A percentile compares a stretch with the other conserved stretches of the same genome.
These are phyloP conservation scores for Raddia distichophylla DNA, from an alignment of 176 grass and related monocot genomes.

Conservation along the genomic window DNA sequence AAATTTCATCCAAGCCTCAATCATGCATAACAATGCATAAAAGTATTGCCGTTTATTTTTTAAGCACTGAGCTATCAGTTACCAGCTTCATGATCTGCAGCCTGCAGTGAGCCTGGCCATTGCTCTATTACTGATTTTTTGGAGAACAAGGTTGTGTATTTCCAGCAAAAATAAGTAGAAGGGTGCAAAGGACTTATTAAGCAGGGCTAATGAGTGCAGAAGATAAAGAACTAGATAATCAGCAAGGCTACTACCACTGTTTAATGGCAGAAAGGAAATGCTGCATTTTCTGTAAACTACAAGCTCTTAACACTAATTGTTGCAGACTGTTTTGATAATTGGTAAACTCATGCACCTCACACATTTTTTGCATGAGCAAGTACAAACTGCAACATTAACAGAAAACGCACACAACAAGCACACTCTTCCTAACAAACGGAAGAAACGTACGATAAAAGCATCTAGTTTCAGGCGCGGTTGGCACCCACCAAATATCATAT, in stretches of 20 bases:
- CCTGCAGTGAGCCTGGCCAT: neutral
- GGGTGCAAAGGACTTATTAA: neutral
- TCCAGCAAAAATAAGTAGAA: slow-evolving; percentile 13
- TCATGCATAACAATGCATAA: neutral
- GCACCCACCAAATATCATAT: slow-evolving; percentile 28
- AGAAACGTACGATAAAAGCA: slow-evolving; percentile 27
- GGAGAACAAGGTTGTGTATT: neutral
- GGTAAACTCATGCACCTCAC: slow-evolving; percentile 21
- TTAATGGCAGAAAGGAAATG: neutral
- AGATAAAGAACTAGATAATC: neutral
- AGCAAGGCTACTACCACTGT: slow-evolving; percentile 1
- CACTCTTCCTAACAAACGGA: slow-evolving; percentile 11
- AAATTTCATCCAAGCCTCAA: slow-evolving; percentile 7
- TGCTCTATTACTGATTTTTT: neutral
- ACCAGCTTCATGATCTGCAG: slow-evolving; percentile 28
- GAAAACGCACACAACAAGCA: slow-evolving; percentile 37
- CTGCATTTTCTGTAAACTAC: neutral
- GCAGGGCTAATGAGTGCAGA: neutral
- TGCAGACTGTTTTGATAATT: slow-evolving; percentile 22
- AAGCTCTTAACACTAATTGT: slow-evolving; percentile 12
- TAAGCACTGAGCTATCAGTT: neutral
- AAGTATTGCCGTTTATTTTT: neutral
- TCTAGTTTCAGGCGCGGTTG: slow-evolving; percentile 30
- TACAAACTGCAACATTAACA: slow-evolving; percentile 44
- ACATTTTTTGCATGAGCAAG: slow-evolving; percentile 48